phyloP scores from a whole-genome alignment of 805 yeast genomes.

The Monosporozyma aquatica region DNA sequence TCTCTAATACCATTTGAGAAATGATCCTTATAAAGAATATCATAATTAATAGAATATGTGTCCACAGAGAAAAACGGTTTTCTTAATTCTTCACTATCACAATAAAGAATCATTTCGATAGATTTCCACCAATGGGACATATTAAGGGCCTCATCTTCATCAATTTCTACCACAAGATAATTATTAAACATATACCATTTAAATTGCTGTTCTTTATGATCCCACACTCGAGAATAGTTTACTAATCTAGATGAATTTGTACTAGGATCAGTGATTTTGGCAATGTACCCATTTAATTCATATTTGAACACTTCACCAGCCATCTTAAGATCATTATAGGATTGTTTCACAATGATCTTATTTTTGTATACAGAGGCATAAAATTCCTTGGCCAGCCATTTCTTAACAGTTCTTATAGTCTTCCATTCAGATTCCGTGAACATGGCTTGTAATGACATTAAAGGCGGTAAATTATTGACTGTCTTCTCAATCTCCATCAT shows the following conservation, averaged over 20 bases:
- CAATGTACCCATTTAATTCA: slow-evolving; percentile 60
- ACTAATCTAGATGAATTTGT: slow-evolving; percentile 50
- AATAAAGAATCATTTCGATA: slow-evolving; percentile 64
- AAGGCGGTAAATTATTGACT: slow-evolving; percentile 52
- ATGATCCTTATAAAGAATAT: slow-evolving; percentile 63
- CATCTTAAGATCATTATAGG: slow-evolving; percentile 23
- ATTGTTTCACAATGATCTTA: slow-evolving; percentile 31
- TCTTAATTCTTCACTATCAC: slow-evolving; percentile 37
- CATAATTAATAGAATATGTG: slow-evolving; percentile 49
- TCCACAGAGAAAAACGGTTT: slow-evolving; percentile 38
- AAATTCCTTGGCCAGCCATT: slow-evolving; percentile 59
- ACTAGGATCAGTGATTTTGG: slow-evolving; percentile 47
- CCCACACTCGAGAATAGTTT: slow-evolving; percentile 43
- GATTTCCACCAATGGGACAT: slow-evolving; percentile 71
- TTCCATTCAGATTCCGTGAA: slow-evolving; percentile 48
- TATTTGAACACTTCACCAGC: slow-evolving; percentile 36
- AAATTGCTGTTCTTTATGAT: slow-evolving; percentile 22
- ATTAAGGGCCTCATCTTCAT: slow-evolving; percentile 71
- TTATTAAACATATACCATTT: slow-evolving; percentile 86
- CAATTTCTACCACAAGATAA: slow-evolving; percentile 69
- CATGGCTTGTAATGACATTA: slow-evolving; percentile 53
- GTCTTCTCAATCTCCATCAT: slow-evolving; percentile 44
- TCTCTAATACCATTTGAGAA: slow-evolving; percentile 61
- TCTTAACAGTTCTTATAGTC: slow-evolving; percentile 38
- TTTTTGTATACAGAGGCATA: slow-evolving; percentile 37